Percentiles rank a stretch among this genome's conserved stretches.
These are phyloP conservation scores for Talaromyces ruber DNA, from an alignment of 495 filamentous ascomycete genomes.

Conservation along the genomic window DNA sequence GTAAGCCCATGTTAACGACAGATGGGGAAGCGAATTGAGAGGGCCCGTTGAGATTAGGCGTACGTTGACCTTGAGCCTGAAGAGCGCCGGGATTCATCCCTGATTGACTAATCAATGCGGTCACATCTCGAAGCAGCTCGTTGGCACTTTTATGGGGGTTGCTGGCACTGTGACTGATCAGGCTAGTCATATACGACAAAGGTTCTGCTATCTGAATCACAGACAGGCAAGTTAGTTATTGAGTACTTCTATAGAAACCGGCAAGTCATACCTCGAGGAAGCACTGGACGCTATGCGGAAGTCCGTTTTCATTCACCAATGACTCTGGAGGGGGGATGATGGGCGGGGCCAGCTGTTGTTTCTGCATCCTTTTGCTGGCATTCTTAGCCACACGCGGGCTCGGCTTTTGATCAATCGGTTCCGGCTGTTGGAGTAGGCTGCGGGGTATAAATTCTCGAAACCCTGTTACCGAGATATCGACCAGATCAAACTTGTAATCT, in stretches of 20 bases:
- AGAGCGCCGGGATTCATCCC: conserved; percentile 15
- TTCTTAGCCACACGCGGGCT: conserved; percentile 63
- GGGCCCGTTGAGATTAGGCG: conserved; percentile 26
- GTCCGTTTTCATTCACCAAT: conserved; percentile 53
- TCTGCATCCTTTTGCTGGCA: conserved; percentile 43
- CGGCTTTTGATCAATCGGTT: conserved; percentile 54
- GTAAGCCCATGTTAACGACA: conserved; percentile 39
- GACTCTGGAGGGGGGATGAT: conserved; percentile 54
- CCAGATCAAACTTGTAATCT: conserved; percentile 62
- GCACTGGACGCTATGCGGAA: conserved; percentile 47
- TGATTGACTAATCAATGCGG: background rate
- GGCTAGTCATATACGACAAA: conserved; percentile 52
- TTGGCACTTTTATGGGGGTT: conserved; percentile 3
- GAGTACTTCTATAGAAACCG: background rate
- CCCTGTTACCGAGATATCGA: conserved; percentile 55
- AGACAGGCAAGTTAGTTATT: background rate
- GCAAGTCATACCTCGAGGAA: conserved; percentile 55
- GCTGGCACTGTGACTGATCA: conserved; percentile 2
- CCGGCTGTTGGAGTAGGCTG: conserved; percentile 33
- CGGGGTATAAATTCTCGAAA: conserved; percentile 66
- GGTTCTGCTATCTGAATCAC: conserved; percentile 56
- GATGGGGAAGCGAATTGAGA: conserved; percentile 45
- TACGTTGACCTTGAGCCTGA: conserved; percentile 27
- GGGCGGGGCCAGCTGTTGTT: conserved; percentile 34
- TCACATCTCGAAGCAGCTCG: conserved; percentile 6